Percentiles rank a stretch among this genome's conserved stretches.
Evolutionary conservation across 108 stramenopile genomes (phyloP).

Genomic region (Mediolabrus comicus): DNA sequence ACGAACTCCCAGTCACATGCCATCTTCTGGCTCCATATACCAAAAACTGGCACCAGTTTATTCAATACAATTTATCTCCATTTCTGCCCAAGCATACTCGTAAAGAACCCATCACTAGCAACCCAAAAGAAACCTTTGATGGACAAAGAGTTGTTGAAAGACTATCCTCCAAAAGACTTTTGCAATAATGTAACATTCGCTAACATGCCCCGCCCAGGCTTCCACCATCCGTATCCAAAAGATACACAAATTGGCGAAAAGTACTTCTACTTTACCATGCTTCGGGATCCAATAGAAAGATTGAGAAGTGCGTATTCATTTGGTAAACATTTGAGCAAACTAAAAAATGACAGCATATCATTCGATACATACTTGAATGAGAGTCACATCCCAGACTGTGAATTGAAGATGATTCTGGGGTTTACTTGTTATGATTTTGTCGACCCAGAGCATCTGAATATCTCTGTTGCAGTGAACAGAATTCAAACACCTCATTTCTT

Average conservation of each 20-base stretch:
- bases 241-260: background rate
- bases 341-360: background rate
- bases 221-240: background rate
- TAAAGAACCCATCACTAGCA: background rate
- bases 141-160: background rate
- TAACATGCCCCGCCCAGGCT: background rate
- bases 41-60: background rate
- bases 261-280: background rate
- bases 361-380: background rate
- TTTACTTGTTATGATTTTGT: background rate
- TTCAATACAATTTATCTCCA: constrained; percentile 9
- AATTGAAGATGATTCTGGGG: constrained; percentile 5
- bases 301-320: background rate
- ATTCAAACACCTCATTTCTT: background rate
- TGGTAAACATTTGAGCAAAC: background rate
- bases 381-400: constrained; percentile 1
- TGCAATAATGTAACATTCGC: background rate
- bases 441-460: background rate
- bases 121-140: background rate
- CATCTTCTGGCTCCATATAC: constrained; percentile 3
- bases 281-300: constrained; percentile 1
- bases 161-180: background rate
- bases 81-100: background rate
- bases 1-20: too few species aligned
- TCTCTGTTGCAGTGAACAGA: background rate